phyloP scores from a whole-genome alignment of 345 rosid genomes.

The Eucalyptus cladocalyx region DNA sequence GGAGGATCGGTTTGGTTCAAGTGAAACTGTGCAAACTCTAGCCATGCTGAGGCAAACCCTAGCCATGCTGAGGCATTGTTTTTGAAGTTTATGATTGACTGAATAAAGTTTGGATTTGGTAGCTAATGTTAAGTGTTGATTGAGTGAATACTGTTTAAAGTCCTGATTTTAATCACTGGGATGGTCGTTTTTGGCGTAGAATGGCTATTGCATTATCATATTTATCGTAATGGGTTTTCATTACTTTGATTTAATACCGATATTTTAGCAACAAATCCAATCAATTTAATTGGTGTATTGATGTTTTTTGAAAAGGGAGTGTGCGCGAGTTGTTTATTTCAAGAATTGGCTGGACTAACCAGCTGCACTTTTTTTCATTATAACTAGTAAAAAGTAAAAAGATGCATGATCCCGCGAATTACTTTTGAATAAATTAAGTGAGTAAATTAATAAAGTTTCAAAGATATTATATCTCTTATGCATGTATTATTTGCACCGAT shows the following conservation, averaged over 20 bases:
- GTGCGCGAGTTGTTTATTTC: no score
- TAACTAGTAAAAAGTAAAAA: no score
- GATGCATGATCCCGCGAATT: no score
- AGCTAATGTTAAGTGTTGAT: not conserved
- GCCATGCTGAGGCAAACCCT: not conserved
- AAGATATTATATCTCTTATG: not conserved
- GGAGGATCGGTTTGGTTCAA: not conserved
- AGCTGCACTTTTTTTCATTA: no score
- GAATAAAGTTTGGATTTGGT: not conserved
- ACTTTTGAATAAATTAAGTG: no score
- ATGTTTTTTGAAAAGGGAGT: no score
- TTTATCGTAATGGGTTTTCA: not conserved
- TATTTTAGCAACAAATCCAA: no score
- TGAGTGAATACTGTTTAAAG: not conserved
- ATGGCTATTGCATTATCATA: not conserved
- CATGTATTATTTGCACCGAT: not conserved
- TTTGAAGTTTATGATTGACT: not conserved
- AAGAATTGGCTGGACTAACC: no score
- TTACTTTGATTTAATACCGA: not conserved
- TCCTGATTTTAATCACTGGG: not conserved
- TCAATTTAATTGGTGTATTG: no score
- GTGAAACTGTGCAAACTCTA: not conserved
- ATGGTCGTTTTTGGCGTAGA: not conserved
- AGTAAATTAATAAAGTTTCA: no score
- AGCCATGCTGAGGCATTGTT: not conserved